Conservation (phyloP, 345 rosid species). For the Murraya paniculata region DNA sequence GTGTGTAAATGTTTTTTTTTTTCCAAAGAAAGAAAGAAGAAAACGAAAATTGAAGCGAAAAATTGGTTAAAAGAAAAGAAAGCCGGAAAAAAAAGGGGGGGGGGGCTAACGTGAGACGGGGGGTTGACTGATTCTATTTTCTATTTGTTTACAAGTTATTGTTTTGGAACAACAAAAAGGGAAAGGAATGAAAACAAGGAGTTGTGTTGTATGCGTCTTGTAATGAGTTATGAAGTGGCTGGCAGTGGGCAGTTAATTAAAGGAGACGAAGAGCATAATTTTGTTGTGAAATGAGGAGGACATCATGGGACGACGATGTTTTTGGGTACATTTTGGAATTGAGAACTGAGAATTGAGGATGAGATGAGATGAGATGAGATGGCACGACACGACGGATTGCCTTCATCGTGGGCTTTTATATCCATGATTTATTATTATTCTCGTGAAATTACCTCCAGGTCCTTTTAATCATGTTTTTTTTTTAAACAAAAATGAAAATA, state of each 20-base stretch:
- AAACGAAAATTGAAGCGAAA: neutral
- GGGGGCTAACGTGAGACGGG: conserved; percentile 33
- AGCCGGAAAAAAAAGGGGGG: too few relatives aligned
- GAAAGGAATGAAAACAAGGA: neutral
- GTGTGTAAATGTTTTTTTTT: neutral
- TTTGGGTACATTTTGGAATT: neutral
- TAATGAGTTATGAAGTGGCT: neutral
- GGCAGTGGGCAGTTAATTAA: neutral
- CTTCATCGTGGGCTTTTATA: neutral
- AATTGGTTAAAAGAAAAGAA: neutral
- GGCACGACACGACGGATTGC: neutral
- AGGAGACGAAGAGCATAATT: neutral
- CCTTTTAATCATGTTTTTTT: neutral
- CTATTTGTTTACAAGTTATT: neutral
- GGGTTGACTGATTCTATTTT: conserved; percentile 34
- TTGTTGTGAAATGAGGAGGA: neutral
- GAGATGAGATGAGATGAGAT: neutral
- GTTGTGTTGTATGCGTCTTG: neutral
- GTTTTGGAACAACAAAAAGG: neutral
- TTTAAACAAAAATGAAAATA: neutral
- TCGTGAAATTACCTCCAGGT: neutral
- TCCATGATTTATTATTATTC: too few relatives aligned
- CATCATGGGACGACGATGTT: neutral
- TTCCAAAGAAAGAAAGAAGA: neutral
- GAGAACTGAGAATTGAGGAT: neutral